Conservation (phyloP, 2,329 filamentous ascomycete genomes). For the Tolypocladium endophyticum region DNA sequence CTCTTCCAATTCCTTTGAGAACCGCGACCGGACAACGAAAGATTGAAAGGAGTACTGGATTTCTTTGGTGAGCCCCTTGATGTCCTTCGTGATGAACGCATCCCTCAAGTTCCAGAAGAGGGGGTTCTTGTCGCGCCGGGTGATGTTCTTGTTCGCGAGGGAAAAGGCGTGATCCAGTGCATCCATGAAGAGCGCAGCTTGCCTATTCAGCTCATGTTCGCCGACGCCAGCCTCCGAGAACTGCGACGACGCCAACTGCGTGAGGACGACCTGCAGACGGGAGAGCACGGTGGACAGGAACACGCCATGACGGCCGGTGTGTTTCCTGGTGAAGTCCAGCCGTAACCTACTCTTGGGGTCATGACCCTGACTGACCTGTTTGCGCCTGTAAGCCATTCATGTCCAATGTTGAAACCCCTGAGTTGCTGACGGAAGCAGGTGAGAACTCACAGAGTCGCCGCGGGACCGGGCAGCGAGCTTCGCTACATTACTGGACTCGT, state of each 20-base stretch:
- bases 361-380: constrained; percentile 20
- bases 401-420: neutral
- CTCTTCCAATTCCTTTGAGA: constrained; percentile 43
- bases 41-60: constrained; percentile 60
- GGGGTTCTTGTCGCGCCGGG: constrained; percentile 34
- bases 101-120: constrained; percentile 48
- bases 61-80: constrained; percentile 40
- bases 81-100: constrained; percentile 45
- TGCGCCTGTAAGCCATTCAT: neutral
- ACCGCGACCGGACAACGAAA: constrained; percentile 46
- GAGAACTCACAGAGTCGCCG: constrained; percentile 14
- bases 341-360: constrained; percentile 22
- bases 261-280: constrained; percentile 25
- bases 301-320: constrained; percentile 17
- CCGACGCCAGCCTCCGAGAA: constrained; percentile 16
- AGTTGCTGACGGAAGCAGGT: neutral
- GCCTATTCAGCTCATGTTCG: constrained; percentile 30
- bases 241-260: constrained; percentile 11
- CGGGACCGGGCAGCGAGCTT: constrained; percentile 8
- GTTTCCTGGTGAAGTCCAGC: constrained; percentile 12
- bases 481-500: neutral
- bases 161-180: constrained; percentile 33
- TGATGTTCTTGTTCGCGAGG: constrained; percentile 28
- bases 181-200: constrained; percentile 34
- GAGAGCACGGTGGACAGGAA: constrained; percentile 23